Evolutionary conservation across 345 rosid genomes (phyloP), one percentile per base, ranked within the genome.

Genomic region (Lumnitzera racemosa): DNA sequence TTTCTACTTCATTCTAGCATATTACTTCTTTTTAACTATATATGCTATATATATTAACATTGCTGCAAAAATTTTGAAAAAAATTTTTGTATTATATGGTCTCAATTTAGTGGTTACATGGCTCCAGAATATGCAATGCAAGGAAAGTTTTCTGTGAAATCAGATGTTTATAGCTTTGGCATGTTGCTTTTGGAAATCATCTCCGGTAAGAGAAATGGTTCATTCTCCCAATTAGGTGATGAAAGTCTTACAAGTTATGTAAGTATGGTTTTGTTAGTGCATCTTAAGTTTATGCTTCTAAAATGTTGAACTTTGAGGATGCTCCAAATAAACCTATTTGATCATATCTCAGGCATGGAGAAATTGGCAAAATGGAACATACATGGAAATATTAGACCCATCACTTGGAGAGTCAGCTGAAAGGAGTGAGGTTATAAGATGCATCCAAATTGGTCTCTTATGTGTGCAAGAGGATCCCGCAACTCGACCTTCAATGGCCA

Each of bases 81-180:
- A 2, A 36, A 0, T 29, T 6, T 6, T 29, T 36, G 43, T 5
- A 1, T 36, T 4, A 9, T 14, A 8, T 36, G 14, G 13, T 29
- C 15, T 2, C 4, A 41, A 12, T 31, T 62, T 58, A 77, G 85
- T 1, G 85, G 80, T 15, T 80, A 80, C 52, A 77, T 72, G 75
- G 74, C 78, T 54, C 81, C 80, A 0, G 81, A 80, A 31, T 80
- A 70, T 51, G 71, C 68, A 5, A 43, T 13, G 50, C 70, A 63
- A 0, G 80, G 81, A 2, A 67, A 46, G 13, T 47, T 72, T 54
- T 80, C 85, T 0, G 56, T 67, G 1, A 77, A 80, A 43, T 71
- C 76, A 0, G 80, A 80, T 60, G 78, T 80, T 3, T 80, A 59
- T n/a, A 67, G 78, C 27, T 74, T 70, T 2, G 78, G 72, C 69